These are phyloP conservation scores for Penicillium turbatum DNA, from an alignment of 495 filamentous ascomycete species.

Conservation along the genomic window DNA sequence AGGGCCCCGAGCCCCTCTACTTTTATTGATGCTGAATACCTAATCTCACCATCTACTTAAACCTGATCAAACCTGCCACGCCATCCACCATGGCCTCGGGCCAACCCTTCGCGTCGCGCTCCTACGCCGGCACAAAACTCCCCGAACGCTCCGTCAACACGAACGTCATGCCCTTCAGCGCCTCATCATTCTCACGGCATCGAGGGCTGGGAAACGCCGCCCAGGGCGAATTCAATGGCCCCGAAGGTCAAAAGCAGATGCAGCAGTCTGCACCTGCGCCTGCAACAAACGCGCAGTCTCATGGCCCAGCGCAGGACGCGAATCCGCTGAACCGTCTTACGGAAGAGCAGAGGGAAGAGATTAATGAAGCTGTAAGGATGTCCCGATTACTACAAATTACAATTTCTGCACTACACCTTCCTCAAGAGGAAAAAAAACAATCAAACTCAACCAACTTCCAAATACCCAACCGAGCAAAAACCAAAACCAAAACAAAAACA, in stretches of 20 bases:
- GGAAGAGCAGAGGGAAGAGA: slow-evolving; percentile 85
- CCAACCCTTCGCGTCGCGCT: slow-evolving; percentile 49
- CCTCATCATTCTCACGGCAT: slow-evolving; percentile 43
- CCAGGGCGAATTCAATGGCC: slow-evolving; percentile 26
- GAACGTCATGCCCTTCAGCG: slow-evolving; percentile 45
- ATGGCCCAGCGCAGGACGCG: slow-evolving; percentile 39
- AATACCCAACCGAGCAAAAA: not conserved
- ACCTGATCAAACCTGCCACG: not conserved
- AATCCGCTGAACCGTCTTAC: slow-evolving; percentile 55
- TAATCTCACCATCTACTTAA: slow-evolving; percentile 1
- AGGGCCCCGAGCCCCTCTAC: slow-evolving; percentile 11
- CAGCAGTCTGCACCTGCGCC: slow-evolving; percentile 28
- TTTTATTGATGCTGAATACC: slow-evolving; percentile 1
- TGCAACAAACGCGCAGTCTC: slow-evolving; percentile 31
- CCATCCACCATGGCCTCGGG: slow-evolving; percentile 27
- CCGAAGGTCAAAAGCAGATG: slow-evolving; percentile 27
- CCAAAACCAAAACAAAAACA: slow-evolving; percentile 8
- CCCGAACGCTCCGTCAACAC: slow-evolving; percentile 45
- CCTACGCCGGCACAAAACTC: slow-evolving; percentile 45
- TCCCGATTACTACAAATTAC: not conserved
- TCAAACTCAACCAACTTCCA: not conserved
- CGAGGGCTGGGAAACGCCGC: slow-evolving; percentile 29
- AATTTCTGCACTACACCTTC: too few species aligned
- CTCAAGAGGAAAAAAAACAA: not conserved
- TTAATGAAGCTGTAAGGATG: slow-evolving; percentile 75